Conservation (phyloP, 2,329 filamentous ascomycete genomes). For the Phoma herbarum region DNA sequence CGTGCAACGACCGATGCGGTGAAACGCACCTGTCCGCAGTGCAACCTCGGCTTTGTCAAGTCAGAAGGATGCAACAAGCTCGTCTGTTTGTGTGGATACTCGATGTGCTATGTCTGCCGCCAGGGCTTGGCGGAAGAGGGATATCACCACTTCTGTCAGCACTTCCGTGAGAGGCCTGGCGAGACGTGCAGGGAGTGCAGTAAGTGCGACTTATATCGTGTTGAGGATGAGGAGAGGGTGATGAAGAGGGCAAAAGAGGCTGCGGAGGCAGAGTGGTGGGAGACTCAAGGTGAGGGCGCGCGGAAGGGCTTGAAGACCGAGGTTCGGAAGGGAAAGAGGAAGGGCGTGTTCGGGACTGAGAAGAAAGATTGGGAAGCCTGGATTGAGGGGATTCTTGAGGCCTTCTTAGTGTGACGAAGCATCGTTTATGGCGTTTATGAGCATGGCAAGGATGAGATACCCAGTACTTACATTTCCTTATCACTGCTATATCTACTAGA, state of each 20-base stretch:
- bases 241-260: conserved; percentile 53
- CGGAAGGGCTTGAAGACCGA: conserved; percentile 35
- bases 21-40: conserved; percentile 93
- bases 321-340: conserved; percentile 29
- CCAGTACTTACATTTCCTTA: background rate
- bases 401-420: conserved; percentile 20
- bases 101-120: conserved; percentile 97
- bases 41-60: conserved; percentile 92
- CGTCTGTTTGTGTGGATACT: conserved; percentile 93
- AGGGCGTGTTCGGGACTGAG: background rate
- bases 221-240: conserved; percentile 58
- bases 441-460: conserved; percentile 11
- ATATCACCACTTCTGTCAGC: conserved; percentile 94
- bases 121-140: conserved; percentile 69
- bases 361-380: conserved; percentile 32
- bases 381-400: conserved; percentile 31
- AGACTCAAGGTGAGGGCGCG: conserved; percentile 45
- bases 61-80: conserved; percentile 95
- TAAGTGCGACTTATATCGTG: conserved; percentile 60
- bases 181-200: conserved; percentile 80
- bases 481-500: background rate
- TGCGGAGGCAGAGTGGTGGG: conserved; percentile 59
- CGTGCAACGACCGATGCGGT: conserved; percentile 92
- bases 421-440: conserved; percentile 2
- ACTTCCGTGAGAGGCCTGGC: conserved; percentile 85